Base-by-base conservation (phyloP, 1,139 yeast genomes). In the Meyerozyma elateridarum region DNA sequence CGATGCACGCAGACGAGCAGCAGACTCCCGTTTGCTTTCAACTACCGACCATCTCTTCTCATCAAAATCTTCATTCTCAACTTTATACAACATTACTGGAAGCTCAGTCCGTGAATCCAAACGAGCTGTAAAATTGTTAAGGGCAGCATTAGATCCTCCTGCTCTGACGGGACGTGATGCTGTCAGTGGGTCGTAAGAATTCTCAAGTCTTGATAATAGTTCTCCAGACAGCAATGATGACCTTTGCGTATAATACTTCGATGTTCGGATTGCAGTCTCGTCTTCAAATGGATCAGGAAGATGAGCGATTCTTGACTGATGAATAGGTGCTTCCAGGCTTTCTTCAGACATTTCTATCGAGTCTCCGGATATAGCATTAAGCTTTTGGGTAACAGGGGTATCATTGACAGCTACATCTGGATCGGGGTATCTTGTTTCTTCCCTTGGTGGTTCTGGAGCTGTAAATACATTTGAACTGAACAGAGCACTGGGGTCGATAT, bases 221-320 rank as follows among this genome's bases (percentile, higher is more conserved):
- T 64, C 72, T 3, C 67, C 70, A 4, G 67, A 59, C 3, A 64
- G 57, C 32, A 59, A 40, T 12, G 64, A 59, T 6, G 52, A 44
- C 15, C 56, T 14, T 8, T 14, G 27, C 12, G 27, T 24, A 8
- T 24, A 24, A n/a, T n/a, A n/a, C n/a, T n/a, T n/a, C n/a, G n/a
- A n/a, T n/a, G n/a, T n/a, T n/a, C n/a, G n/a, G n/a, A n/a, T n/a
- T 14, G 27, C 27, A n/a, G 18, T 24, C 18, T 24, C 15, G 14
- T 18, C 15, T 8, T 15, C 18, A 9, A 7, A 8, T 4, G 6
- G 6, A 13, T 21, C 24, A 8, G 24, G 6, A 21, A 21, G 24
- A 7, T 6, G 6, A 5, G 8, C 24, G 6, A 12, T n/a, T 13
- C 14, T n/a, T 17, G 18, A 11, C 5, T 24, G 18, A 13, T 16